Percentiles rank a stretch among this genome's conserved stretches.
These are phyloP conservation scores for Phlyctochytrium bullatum DNA, from an alignment of 192 early-diverging fungal genomes.

Conservation along the genomic window DNA sequence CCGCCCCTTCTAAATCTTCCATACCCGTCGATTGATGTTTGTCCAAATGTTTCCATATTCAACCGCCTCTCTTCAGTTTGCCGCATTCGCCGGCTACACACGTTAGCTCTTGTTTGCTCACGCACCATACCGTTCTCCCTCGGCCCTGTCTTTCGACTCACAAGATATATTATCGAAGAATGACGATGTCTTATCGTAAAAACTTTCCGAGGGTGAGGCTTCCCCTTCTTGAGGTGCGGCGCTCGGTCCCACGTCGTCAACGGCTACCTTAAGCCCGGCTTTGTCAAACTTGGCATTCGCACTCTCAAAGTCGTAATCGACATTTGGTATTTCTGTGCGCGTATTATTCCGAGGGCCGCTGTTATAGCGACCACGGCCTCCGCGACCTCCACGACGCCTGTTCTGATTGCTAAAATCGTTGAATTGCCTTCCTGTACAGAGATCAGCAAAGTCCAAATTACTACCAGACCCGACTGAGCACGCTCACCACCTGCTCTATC, in stretches of 20 bases:
- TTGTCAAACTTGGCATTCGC: constrained; percentile 96
- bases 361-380: constrained; percentile 35
- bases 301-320: constrained; percentile 94
- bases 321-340: constrained; percentile 63
- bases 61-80: constrained; percentile 82
- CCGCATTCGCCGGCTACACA: constrained; percentile 61
- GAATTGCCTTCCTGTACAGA: too few species aligned
- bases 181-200: constrained; percentile 73
- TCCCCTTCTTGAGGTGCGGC: constrained; percentile 34
- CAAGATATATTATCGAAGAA: constrained; percentile 99
- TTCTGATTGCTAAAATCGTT: constrained; percentile 31
- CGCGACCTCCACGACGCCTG: constrained; percentile 26
- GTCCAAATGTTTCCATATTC: constrained; percentile 98
- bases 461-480: too few species aligned
- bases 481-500: too few species aligned
- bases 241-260: constrained; percentile 12
- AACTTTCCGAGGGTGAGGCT: constrained; percentile 37
- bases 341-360: constrained; percentile 26
- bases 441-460: too few species aligned
- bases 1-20: constrained; percentile 19
- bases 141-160: constrained; percentile 84
- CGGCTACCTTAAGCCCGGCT: constrained; percentile 66
- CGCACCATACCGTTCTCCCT: constrained; percentile 52
- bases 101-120: background rate
- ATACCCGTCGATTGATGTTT: constrained; percentile 40